phyloP scores from a whole-genome alignment of 139 green algal species.

The Raphidocelis subcapitata region DNA sequence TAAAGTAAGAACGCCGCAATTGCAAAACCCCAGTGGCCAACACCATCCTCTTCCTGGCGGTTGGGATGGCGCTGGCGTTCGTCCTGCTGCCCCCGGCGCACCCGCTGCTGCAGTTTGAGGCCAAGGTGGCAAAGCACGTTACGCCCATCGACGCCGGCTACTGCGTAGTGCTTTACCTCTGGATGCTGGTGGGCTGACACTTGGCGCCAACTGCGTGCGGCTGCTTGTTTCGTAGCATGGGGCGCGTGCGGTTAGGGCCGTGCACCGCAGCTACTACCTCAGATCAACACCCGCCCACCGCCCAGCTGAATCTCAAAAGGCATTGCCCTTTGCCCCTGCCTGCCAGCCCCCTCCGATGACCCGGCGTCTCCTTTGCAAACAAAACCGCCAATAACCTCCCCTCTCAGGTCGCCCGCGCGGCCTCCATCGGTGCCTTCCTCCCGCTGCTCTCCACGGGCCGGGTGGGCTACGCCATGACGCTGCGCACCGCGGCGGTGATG shows the following conservation, averaged over 20 bases:
- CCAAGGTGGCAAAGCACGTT: background rate
- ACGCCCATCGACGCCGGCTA: background rate
- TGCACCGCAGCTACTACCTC: too few species aligned
- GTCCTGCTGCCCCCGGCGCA: constrained; percentile 5
- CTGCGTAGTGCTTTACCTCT: constrained; percentile 19
- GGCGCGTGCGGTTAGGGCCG: too few species aligned
- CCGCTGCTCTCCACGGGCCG: constrained; percentile 40
- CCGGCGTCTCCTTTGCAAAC: too few species aligned
- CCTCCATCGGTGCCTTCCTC: constrained; percentile 44
- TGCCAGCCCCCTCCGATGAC: too few species aligned
- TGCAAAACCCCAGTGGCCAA: constrained; percentile 43
- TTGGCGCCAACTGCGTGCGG: too few species aligned
- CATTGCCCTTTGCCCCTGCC: too few species aligned
- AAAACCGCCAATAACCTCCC: too few species aligned
- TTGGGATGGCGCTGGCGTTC: constrained; percentile 16
- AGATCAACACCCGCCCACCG: too few species aligned
- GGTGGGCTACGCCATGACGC: constrained; percentile 51
- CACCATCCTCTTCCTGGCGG: constrained; percentile 71
- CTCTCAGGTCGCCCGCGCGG: constrained; percentile 40
- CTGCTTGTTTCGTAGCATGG: too few species aligned
- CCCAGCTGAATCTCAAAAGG: too few species aligned
- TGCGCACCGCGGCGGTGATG: constrained; percentile 45
- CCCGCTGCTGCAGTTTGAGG: background rate
- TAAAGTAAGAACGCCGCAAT: too few species aligned
- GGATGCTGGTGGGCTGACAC: constrained; percentile 13